A percentile compares a stretch with the other conserved stretches of the same genome.
Conservation (phyloP, 2,329 filamentous ascomycete genomes). For the Simplicillium aogashimaense region DNA sequence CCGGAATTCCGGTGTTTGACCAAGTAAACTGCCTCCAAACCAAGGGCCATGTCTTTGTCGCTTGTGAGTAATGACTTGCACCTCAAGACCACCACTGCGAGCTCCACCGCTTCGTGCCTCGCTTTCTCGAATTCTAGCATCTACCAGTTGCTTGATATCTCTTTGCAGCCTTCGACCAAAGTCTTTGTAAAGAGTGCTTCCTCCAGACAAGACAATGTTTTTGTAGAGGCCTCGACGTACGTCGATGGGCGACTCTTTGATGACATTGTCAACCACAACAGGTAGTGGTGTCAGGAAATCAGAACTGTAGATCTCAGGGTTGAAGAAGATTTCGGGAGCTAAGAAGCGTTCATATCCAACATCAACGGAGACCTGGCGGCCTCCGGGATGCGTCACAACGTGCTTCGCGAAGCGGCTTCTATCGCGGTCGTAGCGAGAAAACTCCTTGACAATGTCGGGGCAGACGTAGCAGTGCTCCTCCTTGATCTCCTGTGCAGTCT, state of each 20-base stretch:
- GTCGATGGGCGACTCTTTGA: conserved; percentile 95
- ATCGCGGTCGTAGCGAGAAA: conserved; percentile 86
- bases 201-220: conserved; percentile 97
- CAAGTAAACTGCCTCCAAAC: conserved; percentile 94
- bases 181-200: conserved; percentile 96
- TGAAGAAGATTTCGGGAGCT: conserved; percentile 99
- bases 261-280: conserved; percentile 89
- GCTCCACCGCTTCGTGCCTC: conserved; percentile 87
- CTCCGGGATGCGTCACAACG: conserved; percentile 75
- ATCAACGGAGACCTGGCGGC: conserved; percentile 75
- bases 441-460: conserved; percentile 98
- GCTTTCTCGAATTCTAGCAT: conserved; percentile 83
- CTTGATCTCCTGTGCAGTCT: conserved; percentile 97
- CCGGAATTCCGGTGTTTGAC: conserved; percentile 95
- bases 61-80: conserved; percentile 96
- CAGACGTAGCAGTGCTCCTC: conserved; percentile 98
- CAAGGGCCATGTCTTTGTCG: conserved; percentile 94
- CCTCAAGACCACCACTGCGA: conserved; percentile 87
- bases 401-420: conserved; percentile 87
- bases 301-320: conserved; percentile 98
- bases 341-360: conserved; percentile 97
- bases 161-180: conserved; percentile 93
- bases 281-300: conserved; percentile 95
- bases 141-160: conserved; percentile 93
- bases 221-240: conserved; percentile 96